Evolutionary conservation across 2,329 filamentous ascomycete species (phyloP), one percentile per base, ranked within the genome.

Genomic region (Neobulgaria alba): DNA sequence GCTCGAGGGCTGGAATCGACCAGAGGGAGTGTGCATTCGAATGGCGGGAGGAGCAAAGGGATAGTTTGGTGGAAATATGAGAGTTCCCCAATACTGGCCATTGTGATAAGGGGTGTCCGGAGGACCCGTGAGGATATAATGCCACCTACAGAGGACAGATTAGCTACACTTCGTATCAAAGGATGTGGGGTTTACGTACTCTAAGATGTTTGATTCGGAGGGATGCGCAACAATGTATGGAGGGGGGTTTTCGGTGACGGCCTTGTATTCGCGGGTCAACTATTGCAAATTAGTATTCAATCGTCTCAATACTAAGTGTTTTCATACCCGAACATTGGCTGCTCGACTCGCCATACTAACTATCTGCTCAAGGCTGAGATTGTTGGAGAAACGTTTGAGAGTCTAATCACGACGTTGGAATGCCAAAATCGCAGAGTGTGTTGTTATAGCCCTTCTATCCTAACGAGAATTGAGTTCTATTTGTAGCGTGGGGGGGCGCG

Each of bases 21-120:
- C 92, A 10, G 83, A 90, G 2, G 92, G 92, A 0, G 92, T 98
- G 70, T 96, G 92, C 92, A 98, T 98, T 59, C 90, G 87, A 63
- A 98, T 98, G 2, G 92, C 88, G 3, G 92, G 92, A 21, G 92
- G 92, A 10, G 89, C 90, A 64, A 95, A 98, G 18, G 92, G 92
- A 62, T 98, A 98, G 69, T 95, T 89, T 7, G 89, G 77, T 12
- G 92, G 92, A 63, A 98, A 98, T 51, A 93, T 81, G 37, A 98
- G 73, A 2, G 90, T 95, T 35, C 92, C 92, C 92, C 92, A 98
- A 69, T 96, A 98, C 63, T 98, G 92, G 33, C 92, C 92, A 58
- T 82, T 80, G 56, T 93, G 79, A 62, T 98, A 98, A 2, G 92
- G 90, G 1, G 92, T 98, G 45, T 89, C 78, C 46, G 93, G 88